A percentile compares a stretch with the other conserved stretches of the same genome.
Conservation (phyloP, 306 rosid species). For the Acmispon strigosus region DNA sequence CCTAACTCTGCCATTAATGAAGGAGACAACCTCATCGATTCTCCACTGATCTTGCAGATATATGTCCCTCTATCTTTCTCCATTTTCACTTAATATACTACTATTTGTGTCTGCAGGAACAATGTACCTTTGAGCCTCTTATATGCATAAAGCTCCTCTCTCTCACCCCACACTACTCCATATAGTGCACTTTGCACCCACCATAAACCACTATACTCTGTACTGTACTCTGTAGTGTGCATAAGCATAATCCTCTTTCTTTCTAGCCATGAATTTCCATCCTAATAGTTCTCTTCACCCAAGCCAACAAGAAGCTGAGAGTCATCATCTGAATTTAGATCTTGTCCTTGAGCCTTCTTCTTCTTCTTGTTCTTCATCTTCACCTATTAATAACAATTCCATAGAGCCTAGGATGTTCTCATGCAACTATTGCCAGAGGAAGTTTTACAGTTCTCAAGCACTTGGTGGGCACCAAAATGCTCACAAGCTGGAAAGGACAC, state of each 20-base stretch:
- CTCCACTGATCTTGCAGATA: constrained; percentile 68
- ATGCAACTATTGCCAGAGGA: constrained; percentile 85
- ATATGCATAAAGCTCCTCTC: constrained; percentile 27
- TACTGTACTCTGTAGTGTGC: too few species aligned
- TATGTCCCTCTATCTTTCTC: constrained; percentile 43
- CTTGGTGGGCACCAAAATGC: constrained; percentile 96
- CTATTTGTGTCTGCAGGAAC: constrained; percentile 41
- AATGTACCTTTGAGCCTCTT: constrained; percentile 38
- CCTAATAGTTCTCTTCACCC: constrained; percentile 47
- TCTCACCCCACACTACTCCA: background rate
- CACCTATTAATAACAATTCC: constrained; percentile 25
- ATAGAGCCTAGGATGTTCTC: constrained; percentile 54
- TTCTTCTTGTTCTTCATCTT: constrained; percentile 32
- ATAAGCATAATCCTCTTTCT: too few species aligned
- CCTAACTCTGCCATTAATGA: constrained; percentile 69
- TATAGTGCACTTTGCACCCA: background rate
- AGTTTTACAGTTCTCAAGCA: constrained; percentile 84
- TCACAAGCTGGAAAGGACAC: constrained; percentile 78
- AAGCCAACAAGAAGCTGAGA: constrained; percentile 11
- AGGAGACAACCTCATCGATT: constrained; percentile 74
- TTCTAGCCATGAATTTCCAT: constrained; percentile 49
- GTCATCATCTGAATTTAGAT: constrained; percentile 40
- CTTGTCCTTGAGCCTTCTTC: constrained; percentile 57
- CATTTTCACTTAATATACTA: constrained; percentile 31
- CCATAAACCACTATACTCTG: background rate